Percentiles rank a stretch among this genome's conserved stretches.
Evolutionary conservation across 768 basidiomycete genomes (phyloP).

Genomic region (Tulasnella sp.): DNA sequence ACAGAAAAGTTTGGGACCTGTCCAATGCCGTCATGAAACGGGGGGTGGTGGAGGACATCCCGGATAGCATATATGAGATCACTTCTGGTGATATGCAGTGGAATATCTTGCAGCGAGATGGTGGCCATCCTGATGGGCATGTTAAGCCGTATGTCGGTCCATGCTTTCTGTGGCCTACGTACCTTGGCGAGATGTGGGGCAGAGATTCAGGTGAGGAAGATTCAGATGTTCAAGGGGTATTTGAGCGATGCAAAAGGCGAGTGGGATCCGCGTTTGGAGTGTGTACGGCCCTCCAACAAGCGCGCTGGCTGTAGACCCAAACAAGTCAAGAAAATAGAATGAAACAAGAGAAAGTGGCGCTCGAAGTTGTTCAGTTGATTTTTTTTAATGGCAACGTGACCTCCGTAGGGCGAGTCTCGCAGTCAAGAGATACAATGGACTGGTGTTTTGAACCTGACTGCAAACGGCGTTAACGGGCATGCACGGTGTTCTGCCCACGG

Average conservation of each 20-base stretch:
- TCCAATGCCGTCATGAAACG: neutral
- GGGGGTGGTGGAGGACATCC: constrained; percentile 19
- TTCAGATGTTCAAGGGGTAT: neutral
- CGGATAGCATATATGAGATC: neutral
- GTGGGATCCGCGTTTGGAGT: too few relatives aligned
- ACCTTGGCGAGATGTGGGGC: neutral
- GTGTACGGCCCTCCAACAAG: too few relatives aligned
- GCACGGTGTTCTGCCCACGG: too few relatives aligned
- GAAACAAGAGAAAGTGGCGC: neutral
- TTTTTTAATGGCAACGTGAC: neutral
- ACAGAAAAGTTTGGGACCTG: constrained; percentile 14
- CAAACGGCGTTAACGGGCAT: too few relatives aligned
- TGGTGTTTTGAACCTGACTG: too few relatives aligned
- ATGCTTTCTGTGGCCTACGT: neutral
- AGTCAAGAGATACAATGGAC: too few relatives aligned
- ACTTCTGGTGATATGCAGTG: neutral
- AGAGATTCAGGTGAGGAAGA: neutral
- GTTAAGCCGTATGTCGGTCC: neutral
- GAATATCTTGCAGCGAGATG: neutral
- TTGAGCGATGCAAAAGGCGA: too few relatives aligned
- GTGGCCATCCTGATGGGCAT: neutral
- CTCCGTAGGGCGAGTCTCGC: too few relatives aligned
- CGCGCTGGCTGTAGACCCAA: neutral
- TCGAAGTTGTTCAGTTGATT: neutral
- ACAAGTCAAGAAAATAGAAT: neutral